phyloP scores from a whole-genome alignment of 2,329 filamentous ascomycete genomes.

The Penicillium palitans region DNA sequence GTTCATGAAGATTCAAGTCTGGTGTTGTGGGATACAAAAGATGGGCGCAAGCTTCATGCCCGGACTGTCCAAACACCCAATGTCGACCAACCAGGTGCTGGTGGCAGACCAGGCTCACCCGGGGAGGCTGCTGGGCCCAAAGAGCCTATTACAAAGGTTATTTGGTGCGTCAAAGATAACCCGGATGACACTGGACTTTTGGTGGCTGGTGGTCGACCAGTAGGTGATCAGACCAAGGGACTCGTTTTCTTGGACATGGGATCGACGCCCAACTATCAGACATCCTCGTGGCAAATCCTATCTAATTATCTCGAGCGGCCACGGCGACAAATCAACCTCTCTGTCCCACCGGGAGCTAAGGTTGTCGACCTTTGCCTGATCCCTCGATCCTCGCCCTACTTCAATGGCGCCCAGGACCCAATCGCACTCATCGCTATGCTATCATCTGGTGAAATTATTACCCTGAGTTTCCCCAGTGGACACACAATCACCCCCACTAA shows the following conservation, averaged over 20 bases:
- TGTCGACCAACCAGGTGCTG: conserved; percentile 65
- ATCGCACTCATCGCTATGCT: conserved; percentile 79
- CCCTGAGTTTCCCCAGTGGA: conserved; percentile 87
- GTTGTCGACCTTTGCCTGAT: conserved; percentile 80
- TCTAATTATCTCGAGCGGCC: conserved; percentile 74
- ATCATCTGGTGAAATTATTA: conserved; percentile 83
- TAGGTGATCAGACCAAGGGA: conserved; percentile 68
- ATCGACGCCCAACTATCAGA: conserved; percentile 83
- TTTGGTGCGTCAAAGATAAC: conserved; percentile 93
- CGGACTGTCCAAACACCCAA: conserved; percentile 74
- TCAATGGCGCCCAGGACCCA: conserved; percentile 83
- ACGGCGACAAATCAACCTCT: conserved; percentile 69
- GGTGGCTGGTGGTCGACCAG: conserved; percentile 75
- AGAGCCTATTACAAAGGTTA: conserved; percentile 74
- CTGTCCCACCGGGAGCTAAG: conserved; percentile 74
- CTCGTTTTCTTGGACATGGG: conserved; percentile 90
- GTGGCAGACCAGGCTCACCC: conserved; percentile 44
- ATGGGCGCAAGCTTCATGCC: conserved; percentile 79
- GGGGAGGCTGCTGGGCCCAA: conserved; percentile 60
- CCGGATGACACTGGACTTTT: conserved; percentile 89
- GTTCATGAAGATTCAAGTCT: conserved; percentile 88
- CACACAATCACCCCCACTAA: conserved; percentile 90
- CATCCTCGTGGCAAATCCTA: conserved; percentile 83
- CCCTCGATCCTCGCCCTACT: conserved; percentile 80
- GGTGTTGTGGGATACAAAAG: conserved; percentile 91